Percentiles rank a stretch among this genome's conserved stretches.
Conservation (phyloP, 768 basidiomycete species). For the Exidia glandulosa region DNA sequence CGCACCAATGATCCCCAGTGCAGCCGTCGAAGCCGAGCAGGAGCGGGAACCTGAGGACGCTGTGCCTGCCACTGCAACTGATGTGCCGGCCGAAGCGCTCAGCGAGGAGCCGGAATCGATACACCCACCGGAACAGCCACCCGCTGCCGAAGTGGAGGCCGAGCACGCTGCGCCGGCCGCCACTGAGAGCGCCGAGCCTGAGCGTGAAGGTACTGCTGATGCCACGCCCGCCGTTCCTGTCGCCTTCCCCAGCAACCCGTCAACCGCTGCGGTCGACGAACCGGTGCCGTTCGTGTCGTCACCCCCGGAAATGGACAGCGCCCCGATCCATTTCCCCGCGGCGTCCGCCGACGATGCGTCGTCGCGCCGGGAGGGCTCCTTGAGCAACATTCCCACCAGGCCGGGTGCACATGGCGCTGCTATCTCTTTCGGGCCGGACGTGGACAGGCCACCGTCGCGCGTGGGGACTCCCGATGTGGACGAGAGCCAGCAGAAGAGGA, state of each 20-base stretch:
- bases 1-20: background rate
- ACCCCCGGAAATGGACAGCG: conserved; percentile 25
- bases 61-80: background rate
- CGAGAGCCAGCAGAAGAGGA: conserved; percentile 57
- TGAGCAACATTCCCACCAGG: conserved; percentile 8
- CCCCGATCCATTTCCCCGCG: conserved; percentile 23
- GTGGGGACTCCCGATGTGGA: conserved; percentile 68
- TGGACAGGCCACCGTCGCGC: conserved; percentile 38
- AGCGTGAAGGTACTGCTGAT: no score
- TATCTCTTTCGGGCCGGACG: conserved; percentile 57
- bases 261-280: conserved; percentile 2
- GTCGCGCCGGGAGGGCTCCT: conserved; percentile 22
- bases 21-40: conserved; percentile 8
- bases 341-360: conserved; percentile 19
- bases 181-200: conserved; percentile 3
- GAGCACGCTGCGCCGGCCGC: conserved; percentile 1
- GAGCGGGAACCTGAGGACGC: conserved; percentile 1
- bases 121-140: conserved; percentile 1
- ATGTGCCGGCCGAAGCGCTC: background rate
- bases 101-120: background rate
- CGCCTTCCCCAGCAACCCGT: conserved; percentile 22
- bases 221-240: background rate
- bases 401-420: conserved; percentile 22
- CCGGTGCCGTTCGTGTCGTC: conserved; percentile 12
- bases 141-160: background rate